phyloP scores from a whole-genome alignment of 352 stramenopile genomes.

The Phytophthora lateralis region DNA sequence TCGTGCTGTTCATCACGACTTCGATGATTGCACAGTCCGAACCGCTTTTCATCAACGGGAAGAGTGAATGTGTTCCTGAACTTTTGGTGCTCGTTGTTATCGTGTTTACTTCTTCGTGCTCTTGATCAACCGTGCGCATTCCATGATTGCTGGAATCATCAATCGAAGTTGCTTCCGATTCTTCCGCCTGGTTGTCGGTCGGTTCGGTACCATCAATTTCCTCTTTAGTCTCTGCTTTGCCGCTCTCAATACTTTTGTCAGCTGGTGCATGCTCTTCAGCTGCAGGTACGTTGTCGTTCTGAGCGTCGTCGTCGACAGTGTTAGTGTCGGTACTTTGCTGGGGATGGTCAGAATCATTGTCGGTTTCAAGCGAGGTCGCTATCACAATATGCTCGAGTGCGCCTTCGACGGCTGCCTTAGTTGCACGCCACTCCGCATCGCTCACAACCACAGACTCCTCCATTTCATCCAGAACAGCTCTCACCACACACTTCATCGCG shows the following conservation, averaged over 20 bases:
- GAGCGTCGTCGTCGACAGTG: not conserved
- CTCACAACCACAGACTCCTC: constrained; percentile 6
- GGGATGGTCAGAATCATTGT: not conserved
- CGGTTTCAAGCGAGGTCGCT: not conserved
- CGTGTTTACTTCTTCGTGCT: not conserved
- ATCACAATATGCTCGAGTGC: constrained; percentile 10
- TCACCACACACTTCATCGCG: constrained; percentile 8
- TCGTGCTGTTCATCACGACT: constrained; percentile 30
- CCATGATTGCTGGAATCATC: constrained; percentile 2
- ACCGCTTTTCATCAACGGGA: constrained; percentile 21
- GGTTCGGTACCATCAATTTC: not conserved
- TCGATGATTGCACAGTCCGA: constrained; percentile 33
- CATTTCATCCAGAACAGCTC: constrained; percentile 6
- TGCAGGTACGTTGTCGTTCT: constrained; percentile 1
- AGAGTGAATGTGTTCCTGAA: not conserved
- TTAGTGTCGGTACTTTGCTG: not conserved
- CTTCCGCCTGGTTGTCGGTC: not conserved
- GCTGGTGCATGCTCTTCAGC: not conserved
- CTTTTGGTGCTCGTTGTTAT: not conserved
- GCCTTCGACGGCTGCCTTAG: constrained; percentile 5
- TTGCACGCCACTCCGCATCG: constrained; percentile 1
- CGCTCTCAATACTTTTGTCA: not conserved
- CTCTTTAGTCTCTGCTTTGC: not conserved
- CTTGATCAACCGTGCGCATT: not conserved
- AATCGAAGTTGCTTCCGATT: not conserved